A percentile compares a stretch with the other conserved stretches of the same genome.
Evolutionary conservation across 2,329 filamentous ascomycete species (phyloP).

Genomic region (Penicillium thymicola): DNA sequence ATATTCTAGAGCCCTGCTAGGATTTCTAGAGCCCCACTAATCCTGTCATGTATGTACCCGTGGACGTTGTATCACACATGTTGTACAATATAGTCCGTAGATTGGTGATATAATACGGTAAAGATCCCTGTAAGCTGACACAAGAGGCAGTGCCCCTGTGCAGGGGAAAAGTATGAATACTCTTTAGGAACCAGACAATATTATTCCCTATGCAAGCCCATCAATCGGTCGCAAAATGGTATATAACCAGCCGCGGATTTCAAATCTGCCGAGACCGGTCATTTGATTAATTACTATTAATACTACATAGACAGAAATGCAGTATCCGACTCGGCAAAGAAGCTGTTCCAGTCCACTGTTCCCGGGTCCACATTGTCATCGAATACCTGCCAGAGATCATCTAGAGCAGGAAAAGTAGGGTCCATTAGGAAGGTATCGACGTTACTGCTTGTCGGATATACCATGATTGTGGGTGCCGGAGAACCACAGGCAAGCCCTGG

Average conservation of each 20-base stretch:
- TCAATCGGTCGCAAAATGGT: background rate
- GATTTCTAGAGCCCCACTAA: slow-evolving; percentile 6
- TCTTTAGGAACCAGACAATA: slow-evolving; percentile 38
- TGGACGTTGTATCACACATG: background rate
- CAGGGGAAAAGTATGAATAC: background rate
- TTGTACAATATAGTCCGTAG: background rate
- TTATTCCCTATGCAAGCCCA: background rate
- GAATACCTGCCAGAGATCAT: slow-evolving; percentile 23
- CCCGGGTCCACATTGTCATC: slow-evolving; percentile 15
- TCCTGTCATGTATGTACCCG: background rate
- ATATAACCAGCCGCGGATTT: background rate
- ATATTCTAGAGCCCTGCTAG: background rate
- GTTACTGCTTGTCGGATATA: background rate
- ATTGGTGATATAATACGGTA: background rate
- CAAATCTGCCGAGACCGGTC: background rate
- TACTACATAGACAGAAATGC: slow-evolving; percentile 12
- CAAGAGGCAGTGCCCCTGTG: background rate
- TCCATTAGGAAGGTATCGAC: background rate
- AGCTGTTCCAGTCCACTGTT: slow-evolving; percentile 18
- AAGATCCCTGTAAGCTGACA: background rate
- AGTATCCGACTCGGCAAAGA: slow-evolving; percentile 19
- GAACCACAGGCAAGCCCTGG: too few relatives aligned
- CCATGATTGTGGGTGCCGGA: background rate
- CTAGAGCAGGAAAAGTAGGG: slow-evolving; percentile 10
- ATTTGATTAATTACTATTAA: background rate